Base-by-base conservation (phyloP, 1,284 basidiomycete genomes). In the Leccinum pachyderme region DNA sequence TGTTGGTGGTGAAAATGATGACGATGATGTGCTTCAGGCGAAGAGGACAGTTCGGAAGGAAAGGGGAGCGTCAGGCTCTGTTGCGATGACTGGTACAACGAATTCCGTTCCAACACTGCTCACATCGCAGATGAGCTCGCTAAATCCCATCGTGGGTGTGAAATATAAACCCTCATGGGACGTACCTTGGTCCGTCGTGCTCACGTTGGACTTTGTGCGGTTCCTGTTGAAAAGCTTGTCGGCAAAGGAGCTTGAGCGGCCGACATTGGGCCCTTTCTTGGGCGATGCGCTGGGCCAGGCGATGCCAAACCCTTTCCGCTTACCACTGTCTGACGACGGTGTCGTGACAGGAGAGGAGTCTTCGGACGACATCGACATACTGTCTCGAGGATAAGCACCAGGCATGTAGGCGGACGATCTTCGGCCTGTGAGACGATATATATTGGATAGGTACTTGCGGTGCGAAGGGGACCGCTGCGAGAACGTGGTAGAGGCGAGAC, bases 301-400 rank as follows among this genome's bases (percentile, higher is more conserved):
- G 43, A 78, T 65, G 2, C 74, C 73, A 44, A 68, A 63, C 22
- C 65, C 61, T 27, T 65, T 63, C 27, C 61, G 65, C 27, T 65
- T 65, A 37, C 66, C 67, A 58, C 58, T 66, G 9, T 79, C 78
- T 25, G 79, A 74, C 22, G 79, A 74, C 18, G 81, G 80, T 5
- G 81, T 82, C 5, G 72, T 67, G 12, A 81, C 72, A 25, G 74
- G 70, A 31, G 73, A 71, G 44, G 79, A 82, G 61, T 84, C 81
- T 57, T 83, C 81, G 0, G 81, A 82, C 1, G 77, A 79, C 41
- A 75, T 69, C n/a, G 81, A 83, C 51, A 76, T 72, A 58, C 81
- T 83, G 39, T 79, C 69, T 25, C 81, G 73, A 24, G 75, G 70
- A 50, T 74, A 74, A 5, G 70, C 56, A 12, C 71, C 75, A 29